Base-by-base conservation (phyloP, 768 basidiomycete genomes). In the Lyophyllum semitale region DNA sequence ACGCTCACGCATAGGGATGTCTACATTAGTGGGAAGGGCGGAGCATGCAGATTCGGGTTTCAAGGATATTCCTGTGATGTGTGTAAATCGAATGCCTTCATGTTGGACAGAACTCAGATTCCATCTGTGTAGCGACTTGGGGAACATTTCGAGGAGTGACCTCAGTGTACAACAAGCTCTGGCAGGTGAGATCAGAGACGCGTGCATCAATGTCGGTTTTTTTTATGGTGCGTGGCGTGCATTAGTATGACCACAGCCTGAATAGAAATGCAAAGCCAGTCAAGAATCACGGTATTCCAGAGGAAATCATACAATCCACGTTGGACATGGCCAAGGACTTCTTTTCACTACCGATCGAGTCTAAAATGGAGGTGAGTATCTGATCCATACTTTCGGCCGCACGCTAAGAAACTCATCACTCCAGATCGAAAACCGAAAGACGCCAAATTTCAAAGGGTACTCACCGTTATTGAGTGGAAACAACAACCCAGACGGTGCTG, bases 151-250 rank as follows among this genome's bases (percentile, higher is more conserved):
- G 12, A 75, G 66, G 44, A 58, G 68, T 2, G 77, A 84, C 43
- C 50, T 33, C 51, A 55, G 27, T 1, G 66, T 72, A 22, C 77
- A 81, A 38, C 63, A 66, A 48, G 69, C 66, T 1, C 68, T 93
- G 1, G 89, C 84, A 0, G 63, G 71, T 22, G 70, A 82, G 59
- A 79, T 95, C 40, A 77, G 87, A 50, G 78, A 89, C 59, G 92
- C 93, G 0, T 93, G 90, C 60, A 84, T 91, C 52, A 79, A 83
- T 48, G 90, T 91, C 6, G 93, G 93, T 1, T 94, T 95, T 67
- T 90, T 95, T 68, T 95, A 94, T 63, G 82, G 88, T 89, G 58
- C 20, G 73, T 25, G 8, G 35, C 13, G 11, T 5, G 25, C 22
- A 25, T 33, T 12, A 15, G 12, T 15, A 29, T 38, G 8, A 35